Conservation (phyloP, 208 protist genomes). For the Trypanosoma mega region DNA sequence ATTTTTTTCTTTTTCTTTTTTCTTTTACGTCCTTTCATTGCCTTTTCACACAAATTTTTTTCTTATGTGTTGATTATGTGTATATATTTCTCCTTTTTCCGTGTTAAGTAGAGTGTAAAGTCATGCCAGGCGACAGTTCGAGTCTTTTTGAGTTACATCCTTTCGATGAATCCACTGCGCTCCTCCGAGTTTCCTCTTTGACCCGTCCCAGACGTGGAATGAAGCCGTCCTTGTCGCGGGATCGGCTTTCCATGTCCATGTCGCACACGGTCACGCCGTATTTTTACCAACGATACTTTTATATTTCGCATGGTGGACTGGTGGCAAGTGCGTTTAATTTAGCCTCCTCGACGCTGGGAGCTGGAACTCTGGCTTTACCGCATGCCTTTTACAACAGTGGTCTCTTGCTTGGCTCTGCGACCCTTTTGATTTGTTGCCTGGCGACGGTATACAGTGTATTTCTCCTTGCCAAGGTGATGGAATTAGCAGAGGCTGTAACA, state of each 20-base stretch:
- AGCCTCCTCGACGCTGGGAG: slow-evolving; percentile 70
- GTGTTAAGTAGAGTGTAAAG: neutral
- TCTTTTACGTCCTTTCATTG: neutral
- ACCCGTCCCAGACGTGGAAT: too few relatives aligned
- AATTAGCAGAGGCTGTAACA: slow-evolving; percentile 50
- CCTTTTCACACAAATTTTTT: too few relatives aligned
- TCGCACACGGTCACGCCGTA: slow-evolving; percentile 37
- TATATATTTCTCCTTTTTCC: too few relatives aligned
- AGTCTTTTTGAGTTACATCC: neutral
- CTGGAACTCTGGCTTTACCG: slow-evolving; percentile 71
- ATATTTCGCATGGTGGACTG: slow-evolving; percentile 59
- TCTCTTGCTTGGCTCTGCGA: slow-evolving; percentile 33
- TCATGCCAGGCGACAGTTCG: neutral
- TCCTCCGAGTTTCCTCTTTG: neutral
- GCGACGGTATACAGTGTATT: slow-evolving; percentile 76
- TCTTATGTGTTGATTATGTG: too few relatives aligned
- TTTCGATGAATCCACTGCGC: neutral
- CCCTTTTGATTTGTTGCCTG: slow-evolving; percentile 46
- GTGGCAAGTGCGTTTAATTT: slow-evolving; percentile 78
- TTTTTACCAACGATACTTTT: slow-evolving; percentile 49
- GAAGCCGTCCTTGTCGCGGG: too few relatives aligned
- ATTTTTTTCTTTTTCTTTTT: slow-evolving; percentile 1
- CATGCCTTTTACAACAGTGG: slow-evolving; percentile 69
- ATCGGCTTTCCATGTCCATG: neutral
- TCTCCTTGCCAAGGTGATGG: slow-evolving; percentile 60